Conservation (phyloP, 225 moss, liverwort and hornwort genomes). For the Asterella californica region DNA sequence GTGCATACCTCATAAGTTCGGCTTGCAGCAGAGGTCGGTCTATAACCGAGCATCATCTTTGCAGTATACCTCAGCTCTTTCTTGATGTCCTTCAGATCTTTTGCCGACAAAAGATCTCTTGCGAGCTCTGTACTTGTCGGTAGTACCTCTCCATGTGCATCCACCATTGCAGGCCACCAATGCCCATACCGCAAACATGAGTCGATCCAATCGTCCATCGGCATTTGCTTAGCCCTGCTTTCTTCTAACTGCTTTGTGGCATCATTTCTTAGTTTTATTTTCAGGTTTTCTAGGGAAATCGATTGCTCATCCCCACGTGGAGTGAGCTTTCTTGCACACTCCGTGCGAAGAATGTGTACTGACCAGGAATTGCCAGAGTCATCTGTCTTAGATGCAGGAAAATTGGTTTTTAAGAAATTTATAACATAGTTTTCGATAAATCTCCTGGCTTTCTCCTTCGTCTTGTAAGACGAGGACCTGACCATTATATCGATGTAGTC, state of each 20-base stretch:
- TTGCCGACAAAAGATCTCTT: background rate
- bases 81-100: background rate
- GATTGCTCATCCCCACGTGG: background rate
- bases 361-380: background rate
- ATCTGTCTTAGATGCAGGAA: background rate
- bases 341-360: background rate
- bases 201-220: background rate
- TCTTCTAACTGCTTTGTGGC: background rate
- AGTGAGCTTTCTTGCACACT: background rate
- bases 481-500: conserved; percentile 4
- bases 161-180: background rate
- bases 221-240: background rate
- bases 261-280: background rate
- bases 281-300: background rate
- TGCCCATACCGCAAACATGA: background rate
- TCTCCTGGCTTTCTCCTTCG: background rate
- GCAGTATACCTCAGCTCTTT: background rate
- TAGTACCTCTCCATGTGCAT: background rate
- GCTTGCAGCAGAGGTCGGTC: too few species aligned
- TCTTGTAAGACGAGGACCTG: background rate
- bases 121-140: background rate
- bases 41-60: too few species aligned
- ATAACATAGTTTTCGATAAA: background rate
- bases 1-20: too few species aligned
- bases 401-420: background rate